Percentiles rank a stretch among this genome's conserved stretches.
phyloP scores from a whole-genome alignment of 2,329 filamentous ascomycete genomes.

The Aspergillus thermomutatus region DNA sequence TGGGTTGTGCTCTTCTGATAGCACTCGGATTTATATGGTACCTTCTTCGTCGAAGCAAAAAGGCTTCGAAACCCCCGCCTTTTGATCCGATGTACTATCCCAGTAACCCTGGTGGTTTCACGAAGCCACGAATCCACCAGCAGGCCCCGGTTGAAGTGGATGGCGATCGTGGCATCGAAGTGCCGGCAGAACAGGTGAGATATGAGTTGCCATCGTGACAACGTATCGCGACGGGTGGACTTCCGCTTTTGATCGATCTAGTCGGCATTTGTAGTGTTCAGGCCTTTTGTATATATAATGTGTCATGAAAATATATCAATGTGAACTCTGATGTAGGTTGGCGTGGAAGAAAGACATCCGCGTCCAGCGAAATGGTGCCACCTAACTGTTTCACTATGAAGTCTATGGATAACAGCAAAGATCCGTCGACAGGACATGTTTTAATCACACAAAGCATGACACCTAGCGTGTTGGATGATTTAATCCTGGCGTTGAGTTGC shows the following conservation, averaged over 20 bases:
- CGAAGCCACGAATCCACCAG: neutral
- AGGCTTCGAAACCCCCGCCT: neutral
- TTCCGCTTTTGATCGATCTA: too few relatives aligned
- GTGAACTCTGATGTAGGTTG: too few relatives aligned
- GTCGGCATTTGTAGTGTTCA: too few relatives aligned
- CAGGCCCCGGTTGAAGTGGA: neutral
- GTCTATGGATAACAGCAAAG: slow-evolving; percentile 2
- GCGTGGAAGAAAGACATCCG: too few relatives aligned
- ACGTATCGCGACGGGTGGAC: neutral
- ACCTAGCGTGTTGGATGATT: too few relatives aligned
- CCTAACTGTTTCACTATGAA: slow-evolving; percentile 1
- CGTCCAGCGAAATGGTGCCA: too few relatives aligned
- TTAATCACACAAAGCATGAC: too few relatives aligned
- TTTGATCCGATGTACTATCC: neutral
- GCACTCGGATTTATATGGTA: neutral
- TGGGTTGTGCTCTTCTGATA: neutral
- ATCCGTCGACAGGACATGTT: too few relatives aligned
- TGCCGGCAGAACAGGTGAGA: neutral
- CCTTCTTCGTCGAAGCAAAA: neutral
- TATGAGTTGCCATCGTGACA: neutral
- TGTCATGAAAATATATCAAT: too few relatives aligned
- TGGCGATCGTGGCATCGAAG: neutral
- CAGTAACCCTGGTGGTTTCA: neutral
- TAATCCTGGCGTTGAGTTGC: too few relatives aligned
- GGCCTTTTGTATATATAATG: too few relatives aligned